Evolutionary conservation across 805 yeast genomes (phyloP).

Genomic region (Naumovozyma castellii): DNA sequence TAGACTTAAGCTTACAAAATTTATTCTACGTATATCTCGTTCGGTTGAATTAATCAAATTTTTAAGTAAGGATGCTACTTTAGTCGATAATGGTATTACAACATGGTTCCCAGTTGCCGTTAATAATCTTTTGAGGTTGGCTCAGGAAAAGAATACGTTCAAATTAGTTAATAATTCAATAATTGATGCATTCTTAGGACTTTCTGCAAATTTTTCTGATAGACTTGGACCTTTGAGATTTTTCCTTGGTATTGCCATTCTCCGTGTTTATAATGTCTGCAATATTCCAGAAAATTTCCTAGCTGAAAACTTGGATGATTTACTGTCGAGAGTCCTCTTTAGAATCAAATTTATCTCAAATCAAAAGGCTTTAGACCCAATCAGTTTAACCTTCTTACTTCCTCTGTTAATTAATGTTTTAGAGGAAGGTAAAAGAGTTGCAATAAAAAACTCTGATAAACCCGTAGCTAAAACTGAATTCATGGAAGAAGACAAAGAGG

Average conservation of each 20-base stretch:
- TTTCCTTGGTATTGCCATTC: constrained; percentile 59
- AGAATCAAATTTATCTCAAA: constrained; percentile 65
- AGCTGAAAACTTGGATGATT: constrained; percentile 44
- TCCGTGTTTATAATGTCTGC: constrained; percentile 45
- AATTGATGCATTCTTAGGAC: constrained; percentile 41
- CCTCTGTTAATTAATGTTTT: constrained; percentile 67
- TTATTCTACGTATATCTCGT: constrained; percentile 35
- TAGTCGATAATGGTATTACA: constrained; percentile 54
- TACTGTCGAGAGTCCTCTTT: constrained; percentile 61
- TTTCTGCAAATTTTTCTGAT: constrained; percentile 43
- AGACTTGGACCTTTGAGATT: constrained; percentile 43
- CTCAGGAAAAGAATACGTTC: constrained; percentile 29
- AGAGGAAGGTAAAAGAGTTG: constrained; percentile 51
- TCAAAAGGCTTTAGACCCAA: constrained; percentile 58
- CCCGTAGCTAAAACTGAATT: constrained; percentile 52
- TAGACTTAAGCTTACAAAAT: constrained; percentile 37
- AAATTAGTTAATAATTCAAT: constrained; percentile 38
- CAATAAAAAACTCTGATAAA: constrained; percentile 45
- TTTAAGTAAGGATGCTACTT: constrained; percentile 40
- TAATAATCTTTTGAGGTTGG: constrained; percentile 36
- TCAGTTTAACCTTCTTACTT: constrained; percentile 60
- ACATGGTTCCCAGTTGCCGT: constrained; percentile 70
- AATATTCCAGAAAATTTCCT: constrained; percentile 37
- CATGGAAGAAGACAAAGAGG: constrained; percentile 76
- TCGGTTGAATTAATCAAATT: constrained; percentile 45